A percentile compares a stretch with the other conserved stretches of the same genome.
phyloP scores from a whole-genome alignment of 2,329 filamentous ascomycete genomes.

The Pseudopyricularia javanii region DNA sequence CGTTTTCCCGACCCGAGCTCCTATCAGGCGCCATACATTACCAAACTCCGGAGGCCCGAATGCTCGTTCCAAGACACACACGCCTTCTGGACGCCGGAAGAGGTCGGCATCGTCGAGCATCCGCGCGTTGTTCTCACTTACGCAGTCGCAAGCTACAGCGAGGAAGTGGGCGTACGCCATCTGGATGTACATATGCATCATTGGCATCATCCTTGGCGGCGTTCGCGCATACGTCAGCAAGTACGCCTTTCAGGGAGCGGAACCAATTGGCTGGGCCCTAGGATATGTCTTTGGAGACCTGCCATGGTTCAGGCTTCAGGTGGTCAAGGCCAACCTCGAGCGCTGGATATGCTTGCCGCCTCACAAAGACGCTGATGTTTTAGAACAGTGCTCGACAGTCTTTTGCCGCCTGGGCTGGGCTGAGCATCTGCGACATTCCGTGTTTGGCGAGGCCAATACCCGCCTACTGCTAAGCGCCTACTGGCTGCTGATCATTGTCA shows the following conservation, averaged over 20 bases:
- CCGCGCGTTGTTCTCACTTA: conserved; percentile 68
- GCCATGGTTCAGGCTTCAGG: conserved; percentile 56
- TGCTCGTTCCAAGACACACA: conserved; percentile 34
- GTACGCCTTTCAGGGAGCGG: conserved; percentile 56
- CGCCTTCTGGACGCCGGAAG: conserved; percentile 53
- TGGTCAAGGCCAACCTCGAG: conserved; percentile 56
- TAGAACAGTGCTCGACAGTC: conserved; percentile 1
- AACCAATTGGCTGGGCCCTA: conserved; percentile 86
- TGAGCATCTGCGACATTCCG: conserved; percentile 49
- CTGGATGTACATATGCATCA: conserved; percentile 61
- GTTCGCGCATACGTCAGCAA: conserved; percentile 58
- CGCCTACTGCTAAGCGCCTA: conserved; percentile 68
- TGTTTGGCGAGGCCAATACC: conserved; percentile 66
- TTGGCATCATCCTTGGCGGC: conserved; percentile 54
- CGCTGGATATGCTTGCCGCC: conserved; percentile 64
- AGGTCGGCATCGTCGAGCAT: conserved; percentile 51
- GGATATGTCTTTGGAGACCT: conserved; percentile 80
- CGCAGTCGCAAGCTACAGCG: conserved; percentile 59
- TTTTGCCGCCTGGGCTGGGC: conserved; percentile 45
- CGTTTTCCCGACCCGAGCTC: not conserved
- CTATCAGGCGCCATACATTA: conserved; percentile 36
- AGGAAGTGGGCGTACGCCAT: conserved; percentile 76
- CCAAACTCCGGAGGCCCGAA: conserved; percentile 24
- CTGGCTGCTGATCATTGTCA: conserved; percentile 55
- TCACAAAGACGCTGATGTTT: not conserved